Percentiles rank a stretch among this genome's conserved stretches.
Evolutionary conservation across 139 green algal genomes (phyloP).

Genomic region (Coelastrella sp.): DNA sequence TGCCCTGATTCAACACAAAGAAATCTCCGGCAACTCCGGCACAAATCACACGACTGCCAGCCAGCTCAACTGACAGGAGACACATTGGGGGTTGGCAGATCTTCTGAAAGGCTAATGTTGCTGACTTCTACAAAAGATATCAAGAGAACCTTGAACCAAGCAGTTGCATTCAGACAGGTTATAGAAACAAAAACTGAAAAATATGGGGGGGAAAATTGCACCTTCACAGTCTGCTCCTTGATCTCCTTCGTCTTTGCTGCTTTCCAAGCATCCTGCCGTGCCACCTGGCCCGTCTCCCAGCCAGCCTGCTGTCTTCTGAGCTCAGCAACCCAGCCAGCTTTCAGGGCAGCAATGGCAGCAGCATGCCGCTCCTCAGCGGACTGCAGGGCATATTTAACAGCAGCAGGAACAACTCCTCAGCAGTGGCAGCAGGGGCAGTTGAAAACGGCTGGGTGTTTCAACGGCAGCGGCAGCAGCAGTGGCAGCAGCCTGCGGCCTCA

Average conservation of each 20-base stretch:
- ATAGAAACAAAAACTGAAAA: too few relatives aligned
- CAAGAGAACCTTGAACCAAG: too few relatives aligned
- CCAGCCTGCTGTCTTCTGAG: constrained; percentile 62
- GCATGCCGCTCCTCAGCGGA: constrained; percentile 50
- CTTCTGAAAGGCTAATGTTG: too few relatives aligned
- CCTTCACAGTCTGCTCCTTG: constrained; percentile 77
- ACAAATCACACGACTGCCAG: too few relatives aligned
- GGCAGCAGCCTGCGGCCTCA: too few relatives aligned
- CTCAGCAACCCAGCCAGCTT: constrained; percentile 64
- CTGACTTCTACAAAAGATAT: too few relatives aligned
- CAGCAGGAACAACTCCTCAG: background rate
- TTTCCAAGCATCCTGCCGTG: constrained; percentile 66
- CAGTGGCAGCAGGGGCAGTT: background rate
- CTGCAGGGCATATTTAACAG: constrained; percentile 15
- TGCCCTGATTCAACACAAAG: background rate
- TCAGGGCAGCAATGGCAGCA: constrained; percentile 55
- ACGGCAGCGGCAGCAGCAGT: too few relatives aligned
- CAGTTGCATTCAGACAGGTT: background rate
- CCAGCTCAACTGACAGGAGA: too few relatives aligned
- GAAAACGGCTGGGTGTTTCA: background rate
- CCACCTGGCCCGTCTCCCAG: constrained; percentile 63
- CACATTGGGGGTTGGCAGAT: too few relatives aligned
- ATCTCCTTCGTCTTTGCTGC: constrained; percentile 72
- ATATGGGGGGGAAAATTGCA: too few relatives aligned
- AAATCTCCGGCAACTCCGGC: too few relatives aligned